Conservation (phyloP, 805 yeast species). For the Yarrowia yakushimensis region DNA sequence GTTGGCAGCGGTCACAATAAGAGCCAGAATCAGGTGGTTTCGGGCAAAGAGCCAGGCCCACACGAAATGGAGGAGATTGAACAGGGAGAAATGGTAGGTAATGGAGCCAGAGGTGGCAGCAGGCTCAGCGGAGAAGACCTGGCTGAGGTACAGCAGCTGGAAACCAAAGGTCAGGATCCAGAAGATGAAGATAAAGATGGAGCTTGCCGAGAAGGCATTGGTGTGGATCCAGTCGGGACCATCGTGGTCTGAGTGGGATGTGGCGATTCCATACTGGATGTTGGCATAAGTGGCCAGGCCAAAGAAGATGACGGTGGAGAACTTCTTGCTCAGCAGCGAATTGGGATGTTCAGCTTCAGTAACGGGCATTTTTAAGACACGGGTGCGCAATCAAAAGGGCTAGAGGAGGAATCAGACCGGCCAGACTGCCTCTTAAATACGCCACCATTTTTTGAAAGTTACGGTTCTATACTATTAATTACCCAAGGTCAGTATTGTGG, state of each 20-base stretch:
- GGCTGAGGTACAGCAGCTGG: slow-evolving; percentile 23
- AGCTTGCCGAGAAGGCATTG: slow-evolving; percentile 22
- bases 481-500: slow-evolving; percentile 3
- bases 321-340: slow-evolving; percentile 20
- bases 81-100: slow-evolving; percentile 60
- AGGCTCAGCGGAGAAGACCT: slow-evolving; percentile 13
- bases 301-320: slow-evolving; percentile 14
- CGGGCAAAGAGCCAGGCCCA: slow-evolving; percentile 65
- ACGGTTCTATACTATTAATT: slow-evolving; percentile 13
- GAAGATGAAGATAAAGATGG: slow-evolving; percentile 17
- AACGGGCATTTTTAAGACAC: slow-evolving; percentile 11
- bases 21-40: slow-evolving; percentile 57
- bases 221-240: slow-evolving; percentile 25
- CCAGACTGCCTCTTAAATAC: slow-evolving; percentile 12
- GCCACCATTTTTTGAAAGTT: slow-evolving; percentile 16
- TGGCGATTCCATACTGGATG: slow-evolving; percentile 12
- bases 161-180: slow-evolving; percentile 18
- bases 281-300: slow-evolving; percentile 24
- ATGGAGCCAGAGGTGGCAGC: slow-evolving; percentile 36
- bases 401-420: background rate
- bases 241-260: slow-evolving; percentile 19
- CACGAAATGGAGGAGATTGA: slow-evolving; percentile 55
- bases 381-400: background rate
- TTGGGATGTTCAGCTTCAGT: slow-evolving; percentile 21
- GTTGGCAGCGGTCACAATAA: slow-evolving; percentile 55